Conservation (phyloP, 768 basidiomycete species). For the Terana coerulea region DNA sequence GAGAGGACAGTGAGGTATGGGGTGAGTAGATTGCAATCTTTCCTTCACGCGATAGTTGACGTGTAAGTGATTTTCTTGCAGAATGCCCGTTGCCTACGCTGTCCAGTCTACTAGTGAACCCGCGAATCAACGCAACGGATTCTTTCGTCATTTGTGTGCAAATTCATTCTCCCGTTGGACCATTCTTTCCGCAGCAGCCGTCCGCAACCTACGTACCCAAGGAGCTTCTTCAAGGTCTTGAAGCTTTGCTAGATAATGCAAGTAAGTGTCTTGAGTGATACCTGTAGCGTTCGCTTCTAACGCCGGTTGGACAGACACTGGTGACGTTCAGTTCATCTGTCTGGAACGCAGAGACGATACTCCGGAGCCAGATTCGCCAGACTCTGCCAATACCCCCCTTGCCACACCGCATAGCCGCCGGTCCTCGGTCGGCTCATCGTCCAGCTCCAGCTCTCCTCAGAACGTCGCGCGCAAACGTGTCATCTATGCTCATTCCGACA, state of each 20-base stretch:
- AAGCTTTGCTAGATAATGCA: conserved; percentile 67
- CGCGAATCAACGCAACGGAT: conserved; percentile 55
- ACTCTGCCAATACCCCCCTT: conserved; percentile 23
- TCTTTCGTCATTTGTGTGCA: conserved; percentile 74
- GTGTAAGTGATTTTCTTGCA: conserved; percentile 18
- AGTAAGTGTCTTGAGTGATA: conserved; percentile 36
- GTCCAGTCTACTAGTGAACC: conserved; percentile 56
- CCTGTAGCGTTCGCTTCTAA: neutral
- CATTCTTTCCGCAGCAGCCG: conserved; percentile 64
- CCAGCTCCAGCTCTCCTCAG: conserved; percentile 28
- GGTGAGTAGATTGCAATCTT: conserved; percentile 38
- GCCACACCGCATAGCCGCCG: conserved; percentile 26
- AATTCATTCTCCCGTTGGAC: conserved; percentile 54
- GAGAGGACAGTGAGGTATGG: conserved; percentile 71
- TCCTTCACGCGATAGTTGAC: too few species aligned
- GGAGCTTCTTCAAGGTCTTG: conserved; percentile 64
- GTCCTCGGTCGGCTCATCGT: conserved; percentile 40
- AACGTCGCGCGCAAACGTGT: conserved; percentile 64
- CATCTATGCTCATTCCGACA: conserved; percentile 78
- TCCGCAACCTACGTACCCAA: conserved; percentile 61
- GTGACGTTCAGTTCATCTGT: conserved; percentile 75
- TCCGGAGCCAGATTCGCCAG: conserved; percentile 24
- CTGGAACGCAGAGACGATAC: conserved; percentile 45
- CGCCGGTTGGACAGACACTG: conserved; percentile 52
- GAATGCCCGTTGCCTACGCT: conserved; percentile 64